phyloP scores from a whole-genome alignment of 202 grass and related monocot genomes.

The Eragrostis tef region DNA sequence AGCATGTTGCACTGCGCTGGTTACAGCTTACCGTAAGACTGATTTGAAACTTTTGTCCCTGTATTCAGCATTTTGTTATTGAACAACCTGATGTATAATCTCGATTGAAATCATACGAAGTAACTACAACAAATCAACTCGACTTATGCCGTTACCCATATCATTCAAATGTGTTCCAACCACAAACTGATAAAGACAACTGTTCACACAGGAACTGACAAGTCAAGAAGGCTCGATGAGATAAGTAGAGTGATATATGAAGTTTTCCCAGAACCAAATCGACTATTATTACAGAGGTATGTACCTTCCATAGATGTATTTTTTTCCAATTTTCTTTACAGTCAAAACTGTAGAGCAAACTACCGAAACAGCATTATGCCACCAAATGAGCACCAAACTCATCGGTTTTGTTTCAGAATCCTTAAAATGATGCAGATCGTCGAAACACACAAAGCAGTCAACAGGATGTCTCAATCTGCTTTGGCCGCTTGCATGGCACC shows the following conservation, averaged over 20 bases:
- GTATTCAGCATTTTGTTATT: constrained; percentile 42
- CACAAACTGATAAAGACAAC: constrained; percentile 44
- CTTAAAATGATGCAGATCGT: constrained; percentile 96
- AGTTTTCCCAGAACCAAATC: constrained; percentile 94
- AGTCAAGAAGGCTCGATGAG: constrained; percentile 67
- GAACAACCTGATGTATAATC: constrained; percentile 12
- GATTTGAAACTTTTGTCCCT: constrained; percentile 39
- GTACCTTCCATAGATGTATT: background rate
- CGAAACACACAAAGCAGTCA: constrained; percentile 75
- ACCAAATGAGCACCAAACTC: constrained; percentile 31
- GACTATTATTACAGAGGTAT: constrained; percentile 82
- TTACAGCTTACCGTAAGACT: constrained; percentile 85
- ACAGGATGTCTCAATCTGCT: constrained; percentile 93
- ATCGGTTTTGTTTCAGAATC: constrained; percentile 75
- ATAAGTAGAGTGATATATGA: constrained; percentile 84
- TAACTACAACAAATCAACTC: constrained; percentile 40
- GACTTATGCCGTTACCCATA: constrained; percentile 32
- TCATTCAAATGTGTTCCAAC: constrained; percentile 41
- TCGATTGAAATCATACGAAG: constrained; percentile 33
- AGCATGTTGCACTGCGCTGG: constrained; percentile 80
- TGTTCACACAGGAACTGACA: constrained; percentile 76
- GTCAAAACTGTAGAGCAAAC: constrained; percentile 6
- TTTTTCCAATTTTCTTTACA: constrained; percentile 26
- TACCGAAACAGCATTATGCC: constrained; percentile 24
- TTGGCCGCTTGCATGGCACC: constrained; percentile 99